phyloP scores from a whole-genome alignment of 805 yeast genomes.

The Candida taoyuanica region DNA sequence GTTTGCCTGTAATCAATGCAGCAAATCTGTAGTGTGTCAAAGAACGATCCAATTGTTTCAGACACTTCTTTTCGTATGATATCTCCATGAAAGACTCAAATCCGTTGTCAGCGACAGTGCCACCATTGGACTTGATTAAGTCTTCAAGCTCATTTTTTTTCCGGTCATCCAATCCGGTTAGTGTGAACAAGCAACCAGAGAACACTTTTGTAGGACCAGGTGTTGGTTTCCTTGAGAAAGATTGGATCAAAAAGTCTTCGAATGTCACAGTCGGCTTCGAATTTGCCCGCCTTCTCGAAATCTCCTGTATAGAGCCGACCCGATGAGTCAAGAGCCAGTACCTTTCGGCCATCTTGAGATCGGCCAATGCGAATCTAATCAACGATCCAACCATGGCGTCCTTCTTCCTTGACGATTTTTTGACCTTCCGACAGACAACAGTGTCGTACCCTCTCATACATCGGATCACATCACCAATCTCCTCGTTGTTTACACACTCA shows the following conservation, averaged over 20 bases:
- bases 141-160: slow-evolving; percentile 27
- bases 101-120: slow-evolving; percentile 33
- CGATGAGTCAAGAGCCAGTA: slow-evolving; percentile 34
- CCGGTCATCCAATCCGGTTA: slow-evolving; percentile 34
- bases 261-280: slow-evolving; percentile 6
- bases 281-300: slow-evolving; percentile 11
- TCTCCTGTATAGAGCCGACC: slow-evolving; percentile 21
- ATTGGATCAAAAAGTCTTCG: slow-evolving; percentile 10
- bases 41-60: slow-evolving; percentile 11
- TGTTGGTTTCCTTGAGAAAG: background rate
- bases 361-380: slow-evolving; percentile 25
- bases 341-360: slow-evolving; percentile 29
- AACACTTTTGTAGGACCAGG: slow-evolving; percentile 5
- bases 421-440: slow-evolving; percentile 33
- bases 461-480: slow-evolving; percentile 30
- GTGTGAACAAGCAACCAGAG: slow-evolving; percentile 34
- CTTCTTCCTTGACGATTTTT: slow-evolving; percentile 10
- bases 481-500: slow-evolving; percentile 20
- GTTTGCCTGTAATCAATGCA: slow-evolving; percentile 51
- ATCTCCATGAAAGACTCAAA: slow-evolving; percentile 19
- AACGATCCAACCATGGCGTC: background rate
- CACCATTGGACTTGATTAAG: slow-evolving; percentile 41
- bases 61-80: slow-evolving; percentile 2
- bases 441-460: slow-evolving; percentile 62
- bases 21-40: slow-evolving; percentile 42